Conservation (phyloP, 2,329 filamentous ascomycete species). For the Truncatella angustata region DNA sequence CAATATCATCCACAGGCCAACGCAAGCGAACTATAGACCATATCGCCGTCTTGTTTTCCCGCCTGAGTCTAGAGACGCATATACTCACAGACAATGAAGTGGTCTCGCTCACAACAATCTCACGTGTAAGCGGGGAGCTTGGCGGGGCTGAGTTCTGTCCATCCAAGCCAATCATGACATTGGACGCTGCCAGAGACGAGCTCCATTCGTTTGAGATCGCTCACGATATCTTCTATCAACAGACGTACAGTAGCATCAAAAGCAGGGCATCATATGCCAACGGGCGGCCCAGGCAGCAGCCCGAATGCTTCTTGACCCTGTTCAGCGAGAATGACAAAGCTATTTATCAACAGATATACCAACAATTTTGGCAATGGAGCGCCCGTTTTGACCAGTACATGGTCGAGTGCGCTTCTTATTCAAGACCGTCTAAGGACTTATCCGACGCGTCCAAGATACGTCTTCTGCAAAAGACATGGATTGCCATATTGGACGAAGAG, state of each 20-base stretch:
- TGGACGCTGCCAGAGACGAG: not conserved
- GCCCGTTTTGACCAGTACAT: not conserved
- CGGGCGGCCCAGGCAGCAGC: not conserved
- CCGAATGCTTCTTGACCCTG: not conserved
- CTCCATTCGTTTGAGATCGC: not conserved
- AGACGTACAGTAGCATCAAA: not conserved
- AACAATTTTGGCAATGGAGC: not conserved
- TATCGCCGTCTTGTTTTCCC: not conserved
- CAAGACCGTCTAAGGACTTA: not conserved
- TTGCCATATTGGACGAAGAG: not conserved
- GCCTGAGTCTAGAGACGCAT: not conserved
- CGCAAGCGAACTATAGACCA: not conserved
- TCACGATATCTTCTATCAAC: conserved; percentile 2
- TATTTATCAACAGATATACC: not conserved
- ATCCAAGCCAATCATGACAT: too few species aligned
- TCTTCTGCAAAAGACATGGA: not conserved
- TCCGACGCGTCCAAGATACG: not conserved
- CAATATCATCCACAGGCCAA: not conserved
- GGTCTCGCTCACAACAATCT: too few species aligned
- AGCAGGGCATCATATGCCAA: not conserved
- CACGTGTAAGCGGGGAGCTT: too few species aligned
- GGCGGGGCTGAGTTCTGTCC: too few species aligned
- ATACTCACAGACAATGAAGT: not conserved
- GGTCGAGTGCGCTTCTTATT: not conserved
- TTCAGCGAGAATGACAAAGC: not conserved